Evolutionary conservation across 192 early-diverging fungal genomes (phyloP).

Genomic region (Backusella tuberculispora): DNA sequence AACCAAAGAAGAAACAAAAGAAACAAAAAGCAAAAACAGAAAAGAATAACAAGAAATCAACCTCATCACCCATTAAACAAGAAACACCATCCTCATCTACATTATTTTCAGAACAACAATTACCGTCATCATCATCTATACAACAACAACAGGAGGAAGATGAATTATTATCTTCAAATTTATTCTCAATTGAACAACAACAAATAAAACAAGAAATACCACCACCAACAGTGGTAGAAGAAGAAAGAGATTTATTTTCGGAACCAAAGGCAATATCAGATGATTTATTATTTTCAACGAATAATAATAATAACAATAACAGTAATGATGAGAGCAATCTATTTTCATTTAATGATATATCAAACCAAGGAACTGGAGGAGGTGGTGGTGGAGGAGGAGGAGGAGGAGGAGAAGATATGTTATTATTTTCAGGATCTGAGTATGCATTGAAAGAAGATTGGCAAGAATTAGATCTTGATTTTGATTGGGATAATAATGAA

Average conservation of each 20-base stretch:
- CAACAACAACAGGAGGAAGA: background rate
- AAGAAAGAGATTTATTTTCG: background rate
- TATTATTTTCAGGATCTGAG: background rate
- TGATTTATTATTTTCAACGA: background rate
- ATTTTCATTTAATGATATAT: background rate
- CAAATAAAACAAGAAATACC: too few relatives aligned
- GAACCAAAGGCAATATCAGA: background rate
- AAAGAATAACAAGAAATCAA: too few relatives aligned
- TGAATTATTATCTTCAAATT: too few relatives aligned
- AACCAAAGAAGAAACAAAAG: too few relatives aligned
- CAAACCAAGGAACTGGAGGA: background rate
- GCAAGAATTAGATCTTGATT: background rate
- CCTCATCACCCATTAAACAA: background rate
- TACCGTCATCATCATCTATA: background rate
- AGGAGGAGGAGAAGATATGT: background rate
- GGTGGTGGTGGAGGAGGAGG: too few relatives aligned
- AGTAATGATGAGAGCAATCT: background rate
- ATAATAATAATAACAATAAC: too few relatives aligned
- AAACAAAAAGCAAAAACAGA: too few relatives aligned
- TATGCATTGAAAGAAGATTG: background rate
- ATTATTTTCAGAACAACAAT: background rate
- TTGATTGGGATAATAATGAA: slow-evolving; percentile 23
- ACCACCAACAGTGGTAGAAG: background rate
- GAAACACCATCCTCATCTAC: background rate
- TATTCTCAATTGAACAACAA: too few relatives aligned